Conservation (phyloP, 2,329 filamentous ascomycete genomes). For the Hypoxylon sp. region DNA sequence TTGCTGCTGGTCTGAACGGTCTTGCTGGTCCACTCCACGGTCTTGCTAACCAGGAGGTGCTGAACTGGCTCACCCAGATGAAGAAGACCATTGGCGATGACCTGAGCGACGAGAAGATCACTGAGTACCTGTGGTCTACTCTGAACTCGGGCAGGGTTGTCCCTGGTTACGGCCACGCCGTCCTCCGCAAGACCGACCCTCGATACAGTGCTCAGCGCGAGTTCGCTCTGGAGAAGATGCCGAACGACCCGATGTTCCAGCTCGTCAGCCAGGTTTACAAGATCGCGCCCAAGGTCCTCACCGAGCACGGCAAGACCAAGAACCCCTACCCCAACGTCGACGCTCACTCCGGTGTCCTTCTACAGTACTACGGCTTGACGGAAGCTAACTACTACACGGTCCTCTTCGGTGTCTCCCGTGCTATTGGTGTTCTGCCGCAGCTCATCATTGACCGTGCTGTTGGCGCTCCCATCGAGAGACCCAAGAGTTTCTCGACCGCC, state of each 20-base stretch:
- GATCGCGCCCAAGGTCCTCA: constrained; percentile 97
- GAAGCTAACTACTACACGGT: constrained; percentile 99
- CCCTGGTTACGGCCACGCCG: constrained; percentile 97
- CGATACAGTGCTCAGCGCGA: constrained; percentile 98
- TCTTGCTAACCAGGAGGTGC: constrained; percentile 99
- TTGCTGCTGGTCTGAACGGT: constrained; percentile 97
- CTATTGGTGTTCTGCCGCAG: constrained; percentile 98
- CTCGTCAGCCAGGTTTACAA: constrained; percentile 99
- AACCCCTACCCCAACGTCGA: constrained; percentile 99
- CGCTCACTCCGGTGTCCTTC: constrained; percentile 97
- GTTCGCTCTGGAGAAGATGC: constrained; percentile 92
- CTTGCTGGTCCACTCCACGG: constrained; percentile 98
- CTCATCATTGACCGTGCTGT: constrained; percentile 99
- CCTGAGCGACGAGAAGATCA: constrained; percentile 95
- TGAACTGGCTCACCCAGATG: constrained; percentile 99
- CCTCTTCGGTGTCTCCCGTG: constrained; percentile 97
- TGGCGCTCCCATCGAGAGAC: constrained; percentile 96
- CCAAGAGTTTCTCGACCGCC: constrained; percentile 98
- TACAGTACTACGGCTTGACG: constrained; percentile 99
- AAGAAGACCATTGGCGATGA: constrained; percentile 95
- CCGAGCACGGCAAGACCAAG: constrained; percentile 99
- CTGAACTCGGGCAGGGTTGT: constrained; percentile 96
- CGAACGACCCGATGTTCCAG: constrained; percentile 99
- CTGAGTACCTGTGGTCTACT: constrained; percentile 98
- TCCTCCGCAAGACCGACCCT: constrained; percentile 99